Evolutionary conservation across 345 rosid genomes (phyloP).

Genomic region (Microcos paniculata): DNA sequence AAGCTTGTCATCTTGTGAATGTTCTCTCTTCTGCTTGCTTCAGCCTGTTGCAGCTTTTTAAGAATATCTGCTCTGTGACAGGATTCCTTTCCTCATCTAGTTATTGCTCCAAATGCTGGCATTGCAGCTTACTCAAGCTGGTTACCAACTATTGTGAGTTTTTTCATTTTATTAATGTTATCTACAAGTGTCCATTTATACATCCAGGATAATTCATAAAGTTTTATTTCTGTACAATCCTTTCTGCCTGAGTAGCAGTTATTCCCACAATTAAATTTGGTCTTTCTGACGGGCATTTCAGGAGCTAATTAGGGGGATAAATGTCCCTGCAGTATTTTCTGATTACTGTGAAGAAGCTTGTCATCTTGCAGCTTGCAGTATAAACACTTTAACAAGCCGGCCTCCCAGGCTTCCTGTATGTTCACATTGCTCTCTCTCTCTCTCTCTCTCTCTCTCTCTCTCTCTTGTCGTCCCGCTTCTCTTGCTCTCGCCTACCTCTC

Average conservation of each 20-base stretch:
- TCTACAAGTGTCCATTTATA: neutral
- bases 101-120: constrained; percentile 89
- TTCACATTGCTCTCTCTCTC: neutral
- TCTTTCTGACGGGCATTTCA: constrained; percentile 25
- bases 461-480: neutral
- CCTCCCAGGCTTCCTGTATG: constrained; percentile 56
- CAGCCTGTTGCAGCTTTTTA: constrained; percentile 5
- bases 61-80: constrained; percentile 27
- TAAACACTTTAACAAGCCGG: constrained; percentile 45
- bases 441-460: neutral
- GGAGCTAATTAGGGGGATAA: constrained; percentile 72
- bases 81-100: constrained; percentile 65
- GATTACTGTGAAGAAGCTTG: constrained; percentile 99
- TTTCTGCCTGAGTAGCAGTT: neutral
- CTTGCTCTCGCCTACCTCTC: neutral
- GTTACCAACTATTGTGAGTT: constrained; percentile 64
- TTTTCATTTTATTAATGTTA: neutral
- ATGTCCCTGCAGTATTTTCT: constrained; percentile 72
- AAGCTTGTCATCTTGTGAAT: constrained; percentile 5
- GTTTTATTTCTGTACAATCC: neutral
- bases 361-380: constrained; percentile 71
- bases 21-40: constrained; percentile 2
- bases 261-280: neutral
- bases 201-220: neutral
- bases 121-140: constrained; percentile 84